phyloP scores from a whole-genome alignment of 352 stramenopile genomes.

The Plasmopara viticola region DNA sequence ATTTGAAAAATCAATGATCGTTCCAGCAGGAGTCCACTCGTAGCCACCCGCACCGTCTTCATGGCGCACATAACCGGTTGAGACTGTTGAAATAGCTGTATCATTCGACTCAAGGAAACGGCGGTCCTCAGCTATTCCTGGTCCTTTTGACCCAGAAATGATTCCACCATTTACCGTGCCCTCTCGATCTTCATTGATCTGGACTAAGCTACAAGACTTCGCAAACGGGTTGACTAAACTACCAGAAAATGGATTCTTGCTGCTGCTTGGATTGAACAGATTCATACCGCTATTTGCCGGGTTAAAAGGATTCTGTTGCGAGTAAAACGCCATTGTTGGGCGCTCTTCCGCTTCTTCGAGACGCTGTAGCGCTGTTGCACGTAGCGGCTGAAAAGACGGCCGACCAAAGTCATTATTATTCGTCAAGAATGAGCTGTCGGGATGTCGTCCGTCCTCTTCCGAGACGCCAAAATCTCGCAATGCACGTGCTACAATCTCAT shows the following conservation, averaged over 20 bases:
- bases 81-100: slow-evolving; percentile 63
- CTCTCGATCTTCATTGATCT: slow-evolving; percentile 51
- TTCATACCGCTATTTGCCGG: slow-evolving; percentile 25
- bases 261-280: slow-evolving; percentile 12
- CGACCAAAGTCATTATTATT: slow-evolving; percentile 33
- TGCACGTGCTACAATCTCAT: slow-evolving; percentile 69
- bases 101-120: slow-evolving; percentile 48
- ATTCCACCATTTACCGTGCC: slow-evolving; percentile 15
- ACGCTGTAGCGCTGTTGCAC: slow-evolving; percentile 66
- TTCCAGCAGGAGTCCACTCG: slow-evolving; percentile 64
- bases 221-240: slow-evolving; percentile 18
- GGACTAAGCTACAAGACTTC: slow-evolving; percentile 29
- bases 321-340: slow-evolving; percentile 61
- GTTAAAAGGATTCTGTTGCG: slow-evolving; percentile 65
- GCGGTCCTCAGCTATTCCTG: slow-evolving; percentile 15
- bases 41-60: slow-evolving; percentile 51
- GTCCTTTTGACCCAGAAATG: slow-evolving; percentile 7
- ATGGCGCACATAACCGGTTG: slow-evolving; percentile 76
- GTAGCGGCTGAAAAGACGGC: slow-evolving; percentile 64
- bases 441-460: slow-evolving; percentile 22
- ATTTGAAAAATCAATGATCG: slow-evolving; percentile 34
- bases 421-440: slow-evolving; percentile 37
- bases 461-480: slow-evolving; percentile 69
- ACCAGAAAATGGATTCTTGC: slow-evolving; percentile 11
- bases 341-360: slow-evolving; percentile 76